Evolutionary conservation across 169 alveolate species (phyloP).

Genomic region (Plasmodium yoelii): DNA sequence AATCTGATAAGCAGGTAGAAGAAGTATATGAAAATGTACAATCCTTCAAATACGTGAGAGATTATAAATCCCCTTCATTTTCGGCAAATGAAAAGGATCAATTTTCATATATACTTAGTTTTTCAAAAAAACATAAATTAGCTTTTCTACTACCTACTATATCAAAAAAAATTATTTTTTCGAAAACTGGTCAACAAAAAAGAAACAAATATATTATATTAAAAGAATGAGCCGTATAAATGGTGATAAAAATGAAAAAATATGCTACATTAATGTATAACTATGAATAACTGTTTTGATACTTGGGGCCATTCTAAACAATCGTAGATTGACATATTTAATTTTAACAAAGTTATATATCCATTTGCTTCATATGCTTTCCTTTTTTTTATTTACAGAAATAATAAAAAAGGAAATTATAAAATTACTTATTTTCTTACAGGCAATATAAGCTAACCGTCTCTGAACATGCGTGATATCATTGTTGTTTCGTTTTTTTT

Average conservation of each 20-base stretch:
- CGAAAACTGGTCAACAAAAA: constrained; percentile 69
- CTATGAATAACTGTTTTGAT: no score
- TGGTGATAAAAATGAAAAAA: background rate
- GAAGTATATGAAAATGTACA: constrained; percentile 14
- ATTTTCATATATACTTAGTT: constrained; percentile 35
- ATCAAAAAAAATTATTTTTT: constrained; percentile 58
- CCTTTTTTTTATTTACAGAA: no score
- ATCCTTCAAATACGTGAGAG: constrained; percentile 60
- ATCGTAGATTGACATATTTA: no score
- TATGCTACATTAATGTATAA: no score
- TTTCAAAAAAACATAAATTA: constrained; percentile 29
- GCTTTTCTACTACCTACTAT: constrained; percentile 58
- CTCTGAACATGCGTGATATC: no score
- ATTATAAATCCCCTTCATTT: constrained; percentile 67
- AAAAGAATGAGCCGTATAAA: constrained; percentile 12
- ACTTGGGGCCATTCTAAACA: no score
- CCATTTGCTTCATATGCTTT: no score
- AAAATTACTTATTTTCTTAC: no score
- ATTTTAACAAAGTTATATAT: no score
- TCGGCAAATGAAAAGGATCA: constrained; percentile 28
- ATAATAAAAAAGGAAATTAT: no score
- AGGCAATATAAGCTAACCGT: no score
- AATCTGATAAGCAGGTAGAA: background rate
- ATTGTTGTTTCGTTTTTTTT: no score
- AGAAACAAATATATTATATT: constrained; percentile 56